Base-by-base conservation (phyloP, 2,329 filamentous ascomycete species). In the Fusarium pseudonygamai region DNA sequence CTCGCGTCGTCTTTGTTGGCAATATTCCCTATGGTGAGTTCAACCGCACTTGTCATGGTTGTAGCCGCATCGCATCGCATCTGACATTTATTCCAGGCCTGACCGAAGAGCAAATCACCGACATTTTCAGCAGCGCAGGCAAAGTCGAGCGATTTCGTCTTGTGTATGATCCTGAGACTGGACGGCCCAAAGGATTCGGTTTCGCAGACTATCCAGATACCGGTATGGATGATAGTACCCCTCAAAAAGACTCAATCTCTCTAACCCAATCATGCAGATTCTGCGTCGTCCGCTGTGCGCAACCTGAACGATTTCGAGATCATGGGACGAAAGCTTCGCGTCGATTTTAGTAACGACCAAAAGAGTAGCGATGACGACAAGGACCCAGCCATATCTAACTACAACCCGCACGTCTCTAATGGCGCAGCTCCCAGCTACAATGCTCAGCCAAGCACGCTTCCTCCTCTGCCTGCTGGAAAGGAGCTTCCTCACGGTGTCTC, bases 261-360 rank as follows among this genome's bases (percentile, higher is more conserved):
- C 76, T 81, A 56, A 79, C 64, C 10, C 9, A 39, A 11, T 10
- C 20, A 32, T 39, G 14, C 45, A 91, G 90, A 92, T 78, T 92
- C 95, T 32, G 96, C 96, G 37, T 94, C 96, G 42, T 97, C 95
- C 5, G 96, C 96, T 6, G 96, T 98, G 53, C 92, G 96, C 76
- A 98, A 99, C 80, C 86, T 98, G 59, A 97, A 98, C 84, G 95
- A 97, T 82, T 92, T 94, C 84, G 96, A 98, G 81, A 91, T 98
- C 80, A 97, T 97, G 92, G 95, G 95, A 62, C 91, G 96, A 78
- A 97, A 97, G 82, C 88, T 99, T 72, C 91, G 95, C 69, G 96
- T 99, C 63, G 96, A 98, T 83, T 99, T 97, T 83, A 96, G 94
- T 67, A 97, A 97, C 82, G 96, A 98, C 81, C 94, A 94, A 74